These are phyloP conservation scores for Penicillium soppii DNA, from an alignment of 495 filamentous ascomycete species.

Conservation along the genomic window DNA sequence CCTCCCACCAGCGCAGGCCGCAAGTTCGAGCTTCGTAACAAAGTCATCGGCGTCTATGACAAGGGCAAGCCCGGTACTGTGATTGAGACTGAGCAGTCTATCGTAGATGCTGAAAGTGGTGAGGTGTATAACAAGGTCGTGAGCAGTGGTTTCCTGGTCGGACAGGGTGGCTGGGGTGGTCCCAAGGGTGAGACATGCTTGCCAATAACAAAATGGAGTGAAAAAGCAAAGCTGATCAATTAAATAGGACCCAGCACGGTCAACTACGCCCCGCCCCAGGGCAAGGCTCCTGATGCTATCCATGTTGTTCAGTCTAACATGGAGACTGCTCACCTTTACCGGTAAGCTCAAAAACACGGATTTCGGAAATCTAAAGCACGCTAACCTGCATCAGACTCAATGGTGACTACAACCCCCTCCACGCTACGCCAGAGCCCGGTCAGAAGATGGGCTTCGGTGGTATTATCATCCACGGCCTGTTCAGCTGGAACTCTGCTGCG, in stretches of 20 bases:
- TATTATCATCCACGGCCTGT: conserved; percentile 84
- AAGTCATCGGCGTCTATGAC: conserved; percentile 86
- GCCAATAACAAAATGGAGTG: background rate
- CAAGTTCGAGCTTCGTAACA: conserved; percentile 73
- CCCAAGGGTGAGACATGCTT: conserved; percentile 62
- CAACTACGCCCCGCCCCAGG: conserved; percentile 72
- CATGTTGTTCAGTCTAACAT: conserved; percentile 63
- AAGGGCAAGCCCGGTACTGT: conserved; percentile 85
- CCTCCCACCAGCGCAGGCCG: conserved; percentile 69
- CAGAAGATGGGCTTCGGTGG: conserved; percentile 88
- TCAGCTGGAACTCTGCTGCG: conserved; percentile 77
- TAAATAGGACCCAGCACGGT: conserved; percentile 61
- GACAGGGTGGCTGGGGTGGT: conserved; percentile 84
- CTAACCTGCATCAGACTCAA: conserved; percentile 54
- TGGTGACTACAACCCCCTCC: conserved; percentile 89
- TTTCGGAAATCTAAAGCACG: background rate
- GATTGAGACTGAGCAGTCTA: conserved; percentile 73
- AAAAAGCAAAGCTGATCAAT: background rate
- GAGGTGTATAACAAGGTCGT: conserved; percentile 71
- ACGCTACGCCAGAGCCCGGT: conserved; percentile 80
- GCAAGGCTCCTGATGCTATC: conserved; percentile 70
- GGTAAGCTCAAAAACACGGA: conserved; percentile 29
- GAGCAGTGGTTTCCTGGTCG: conserved; percentile 74
- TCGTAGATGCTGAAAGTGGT: conserved; percentile 67
- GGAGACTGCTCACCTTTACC: conserved; percentile 74